Evolutionary conservation across 345 rosid species (phyloP), one percentile per base, ranked within the genome.

Genomic region (Cardiospermum halicacabum): DNA sequence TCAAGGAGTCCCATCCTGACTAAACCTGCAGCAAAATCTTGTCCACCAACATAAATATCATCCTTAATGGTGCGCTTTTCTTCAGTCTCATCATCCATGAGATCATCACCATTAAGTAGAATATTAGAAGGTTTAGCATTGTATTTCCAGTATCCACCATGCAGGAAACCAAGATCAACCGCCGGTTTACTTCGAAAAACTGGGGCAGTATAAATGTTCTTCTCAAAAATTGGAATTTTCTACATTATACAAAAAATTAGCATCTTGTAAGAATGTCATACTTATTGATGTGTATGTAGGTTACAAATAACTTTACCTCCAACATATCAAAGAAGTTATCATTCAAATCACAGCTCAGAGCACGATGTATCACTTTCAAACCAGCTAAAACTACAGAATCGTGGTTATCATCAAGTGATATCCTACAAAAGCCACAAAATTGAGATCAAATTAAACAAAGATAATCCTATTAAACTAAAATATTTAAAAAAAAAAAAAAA

Each of bases 121-220:
- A 93, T 70, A 59, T 86, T 93, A 68, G 94, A 85, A 65, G 89
- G 82, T 79, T 93, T 93, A n/a, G 92, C 88, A 69, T 78, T 86
- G 77, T 93, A 89, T 80, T 93, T 93, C 98, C 97, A 89, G 74
- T 78, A 89, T 58, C 96, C 90, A 77, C 92, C 94, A 57, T 56
- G 84, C 53, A 89, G 90, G 65, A 89, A 90, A 64, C 97, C 90
- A 48, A 64, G 82, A 77, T 81, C 85, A 67, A 84, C 80, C 69
- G 80, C 92, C 11, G 89, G 90, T 76, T 84, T 89, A 76, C 89
- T 78, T 79, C 97, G 84, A 69, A 93, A 90, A 40, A 89, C 87
- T 48, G 98, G 80, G 58, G 89, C 96, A 47, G 92, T 88, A 71
- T 66, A 83, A 58, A 77, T 74, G 74, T 72, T 79, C 74, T 72